Evolutionary conservation across 208 protist species (phyloP), one percentile per base, ranked within the genome.

Genomic region (Acanthamoeba comandoni): DNA sequence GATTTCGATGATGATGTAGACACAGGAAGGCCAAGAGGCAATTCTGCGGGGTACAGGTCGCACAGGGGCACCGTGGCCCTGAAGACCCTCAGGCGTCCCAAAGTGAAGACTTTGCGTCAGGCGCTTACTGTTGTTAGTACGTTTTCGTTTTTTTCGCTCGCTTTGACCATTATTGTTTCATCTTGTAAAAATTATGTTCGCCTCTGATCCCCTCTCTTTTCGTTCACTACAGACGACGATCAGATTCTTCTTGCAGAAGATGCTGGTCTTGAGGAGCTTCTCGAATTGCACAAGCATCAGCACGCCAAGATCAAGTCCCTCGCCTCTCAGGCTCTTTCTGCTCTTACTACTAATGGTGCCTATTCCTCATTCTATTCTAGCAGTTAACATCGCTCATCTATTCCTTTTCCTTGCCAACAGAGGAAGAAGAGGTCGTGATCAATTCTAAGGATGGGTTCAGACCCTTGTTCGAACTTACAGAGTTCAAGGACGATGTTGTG

Each of bases 401-500:
- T n/a, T n/a, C n/a, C n/a, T n/a, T n/a, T n/a, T n/a, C n/a, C n/a
- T n/a, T n/a, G n/a, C n/a, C n/a, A n/a, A 35, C 73, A 84, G 73
- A 49, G 26, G 73, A 84, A 9, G 73, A 84, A 11, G 73, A 84
- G 24, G 73, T 62, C 9, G n/a, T 84, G 26, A 26, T 84, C 0
- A 17, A 49, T 31, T 29, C 51, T 12, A 60, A 64, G 52, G 73
- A 84, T 13, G 73, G 73, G 22, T 84, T 64, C 73, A 39, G 8
- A 55, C 51, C 73, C 2, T 55, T 84, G 9, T 62, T 84, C 22
- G 73, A 84, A n/a, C 73, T 84, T 49, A 12, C 64, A 11, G 73
- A 84, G 52, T 19, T 84, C 73, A 84, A 84, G 73, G 73, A 84
- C 29, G 73, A 84, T 26, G 73, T 65, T 43, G 73, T 84, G 15